Percentiles rank a stretch among this genome's conserved stretches.
These are phyloP conservation scores for Huntiella bhutanensis DNA, from an alignment of 2,329 filamentous ascomycete species.

Conservation along the genomic window DNA sequence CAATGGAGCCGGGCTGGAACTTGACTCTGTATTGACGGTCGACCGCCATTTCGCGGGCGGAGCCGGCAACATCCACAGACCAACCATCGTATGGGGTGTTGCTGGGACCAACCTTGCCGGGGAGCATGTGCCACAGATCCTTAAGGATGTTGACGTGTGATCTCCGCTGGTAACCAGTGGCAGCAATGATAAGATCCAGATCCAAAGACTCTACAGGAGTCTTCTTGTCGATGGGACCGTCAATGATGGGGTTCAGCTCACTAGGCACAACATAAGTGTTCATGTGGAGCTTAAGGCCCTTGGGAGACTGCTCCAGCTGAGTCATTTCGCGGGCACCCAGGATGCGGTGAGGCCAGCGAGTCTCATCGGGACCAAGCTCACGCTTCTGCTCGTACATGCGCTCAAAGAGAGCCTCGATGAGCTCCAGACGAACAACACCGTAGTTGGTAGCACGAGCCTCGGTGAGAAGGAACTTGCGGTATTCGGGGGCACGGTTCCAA, in stretches of 20 bases:
- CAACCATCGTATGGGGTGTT: conserved; percentile 19
- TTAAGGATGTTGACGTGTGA: conserved; percentile 62
- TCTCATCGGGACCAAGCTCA: conserved; percentile 45
- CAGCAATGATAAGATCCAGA: conserved; percentile 66
- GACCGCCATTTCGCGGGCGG: conserved; percentile 33
- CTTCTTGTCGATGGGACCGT: conserved; percentile 19
- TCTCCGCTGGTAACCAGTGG: conserved; percentile 68
- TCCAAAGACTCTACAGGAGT: conserved; percentile 40
- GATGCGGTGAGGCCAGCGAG: conserved; percentile 67
- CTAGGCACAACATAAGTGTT: conserved; percentile 7
- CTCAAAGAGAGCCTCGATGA: conserved; percentile 79
- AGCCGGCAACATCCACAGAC: conserved; percentile 22
- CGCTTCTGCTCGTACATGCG: conserved; percentile 73
- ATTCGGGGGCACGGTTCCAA: conserved; percentile 44
- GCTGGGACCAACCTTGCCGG: conserved; percentile 22
- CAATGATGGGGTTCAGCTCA: conserved; percentile 21
- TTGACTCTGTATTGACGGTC: conserved; percentile 61
- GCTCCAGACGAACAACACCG: conserved; percentile 73
- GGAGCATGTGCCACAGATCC: conserved; percentile 45
- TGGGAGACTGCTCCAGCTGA: conserved; percentile 33
- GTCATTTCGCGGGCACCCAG: conserved; percentile 48
- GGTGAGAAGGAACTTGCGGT: conserved; percentile 40
- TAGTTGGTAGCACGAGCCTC: conserved; percentile 81
- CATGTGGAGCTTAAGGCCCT: conserved; percentile 38
- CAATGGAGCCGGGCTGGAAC: conserved; percentile 49